Conservation (phyloP, 2,329 filamentous ascomycete species). For the Sporothrix globosa region DNA sequence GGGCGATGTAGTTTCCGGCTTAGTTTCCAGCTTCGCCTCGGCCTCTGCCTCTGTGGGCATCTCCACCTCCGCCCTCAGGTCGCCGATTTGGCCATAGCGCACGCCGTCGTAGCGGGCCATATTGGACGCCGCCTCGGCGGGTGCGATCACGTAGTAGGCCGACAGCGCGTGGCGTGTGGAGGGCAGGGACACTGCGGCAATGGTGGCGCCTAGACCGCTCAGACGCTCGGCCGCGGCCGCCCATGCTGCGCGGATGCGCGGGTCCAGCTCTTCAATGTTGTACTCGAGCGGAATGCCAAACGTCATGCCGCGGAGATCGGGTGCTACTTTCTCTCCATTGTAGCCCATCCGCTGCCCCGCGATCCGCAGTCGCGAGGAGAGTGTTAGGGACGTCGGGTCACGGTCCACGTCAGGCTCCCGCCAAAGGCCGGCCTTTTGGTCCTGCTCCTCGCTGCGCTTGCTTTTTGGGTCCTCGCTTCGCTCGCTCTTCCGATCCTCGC, state of each 20-base stretch:
- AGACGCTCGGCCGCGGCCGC: conserved; percentile 61
- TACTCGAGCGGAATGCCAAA: conserved; percentile 74
- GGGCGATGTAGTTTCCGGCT: not conserved
- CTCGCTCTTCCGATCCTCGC: conserved; percentile 33
- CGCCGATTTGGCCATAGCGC: conserved; percentile 71
- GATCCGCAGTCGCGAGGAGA: conserved; percentile 56
- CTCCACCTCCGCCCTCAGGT: not conserved
- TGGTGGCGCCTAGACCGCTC: conserved; percentile 64
- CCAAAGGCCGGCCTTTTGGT: conserved; percentile 44
- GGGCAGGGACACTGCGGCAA: conserved; percentile 79
- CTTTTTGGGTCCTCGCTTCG: not conserved
- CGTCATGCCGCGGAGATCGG: conserved; percentile 44
- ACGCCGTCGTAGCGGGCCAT: conserved; percentile 96
- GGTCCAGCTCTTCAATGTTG: conserved; percentile 79
- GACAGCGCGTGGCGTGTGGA: conserved; percentile 83
- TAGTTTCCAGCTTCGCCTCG: not conserved
- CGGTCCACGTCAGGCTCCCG: conserved; percentile 61
- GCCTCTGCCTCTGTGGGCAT: not conserved
- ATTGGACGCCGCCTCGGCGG: conserved; percentile 93
- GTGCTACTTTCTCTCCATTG: not conserved
- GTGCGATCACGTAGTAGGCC: conserved; percentile 93
- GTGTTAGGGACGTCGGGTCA: conserved; percentile 74
- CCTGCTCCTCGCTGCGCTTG: not conserved
- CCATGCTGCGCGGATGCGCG: conserved; percentile 72
- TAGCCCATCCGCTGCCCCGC: conserved; percentile 32